Base-by-base conservation (phyloP, 2,329 filamentous ascomycete genomes). In the Fusarium ramigenum region DNA sequence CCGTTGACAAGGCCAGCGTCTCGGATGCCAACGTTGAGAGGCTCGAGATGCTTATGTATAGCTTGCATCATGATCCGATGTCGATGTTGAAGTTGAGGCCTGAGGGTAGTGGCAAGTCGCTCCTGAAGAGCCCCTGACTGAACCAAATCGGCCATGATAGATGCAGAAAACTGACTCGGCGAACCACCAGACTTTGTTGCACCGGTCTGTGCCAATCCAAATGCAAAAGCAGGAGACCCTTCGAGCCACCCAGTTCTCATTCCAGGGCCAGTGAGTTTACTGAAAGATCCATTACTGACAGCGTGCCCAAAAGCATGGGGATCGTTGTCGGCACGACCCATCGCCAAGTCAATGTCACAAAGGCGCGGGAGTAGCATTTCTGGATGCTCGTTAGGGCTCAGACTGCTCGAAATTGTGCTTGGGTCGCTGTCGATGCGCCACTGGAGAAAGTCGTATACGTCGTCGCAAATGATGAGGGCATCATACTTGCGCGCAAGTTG, bases 381-480 rank as follows among this genome's bases (percentile, higher is more conserved):
- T 42, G 75, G 72, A 80, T 84, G 42, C 82, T 81, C 40, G 78
- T 78, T 57, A 49, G 83, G 78, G 2, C 32, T 30, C 8, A 73
- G 32, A 23, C 46, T 42, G 84, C 77, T 5, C 59, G 75, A 50
- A 53, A 64, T 25, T 12, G 62, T 50, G 25, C 23, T 47, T 9
- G 68, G 57, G n/a, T 77, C 53, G 39, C 65, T 67, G 21, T 67
- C 66, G 46, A 72, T 66, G 32, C 89, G 88, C 94, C 95, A 98
- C 79, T 95, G 93, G 9, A 98, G 86, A 74, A 96, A 92, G 80
- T 98, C 96, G 80, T 99, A 99, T 15, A 98, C 95, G 80, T 99
- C 96, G 83, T 98, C 96, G 54, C 90, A 90, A 34, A 98, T 87
- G 62, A 98, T 83, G n/a, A 98, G 87, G 11, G 93, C 94, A 80